Evolutionary conservation across 768 basidiomycete genomes (phyloP).

Genomic region (Amanita pseudoporphyria): DNA sequence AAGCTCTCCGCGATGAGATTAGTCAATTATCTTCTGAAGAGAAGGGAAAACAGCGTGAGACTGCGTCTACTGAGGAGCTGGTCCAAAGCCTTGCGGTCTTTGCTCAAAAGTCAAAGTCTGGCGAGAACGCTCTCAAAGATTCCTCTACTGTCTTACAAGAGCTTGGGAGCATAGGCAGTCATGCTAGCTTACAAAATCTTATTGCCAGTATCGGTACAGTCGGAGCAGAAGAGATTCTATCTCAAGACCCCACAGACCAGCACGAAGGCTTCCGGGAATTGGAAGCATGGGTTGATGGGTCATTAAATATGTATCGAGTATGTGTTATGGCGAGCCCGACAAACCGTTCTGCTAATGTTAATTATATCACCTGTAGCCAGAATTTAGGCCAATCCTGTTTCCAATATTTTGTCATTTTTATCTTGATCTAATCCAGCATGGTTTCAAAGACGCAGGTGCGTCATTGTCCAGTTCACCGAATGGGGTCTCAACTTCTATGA

Average conservation of each 20-base stretch:
- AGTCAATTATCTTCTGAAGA: slow-evolving; percentile 35
- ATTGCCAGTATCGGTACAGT: slow-evolving; percentile 71
- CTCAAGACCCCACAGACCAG: slow-evolving; percentile 75
- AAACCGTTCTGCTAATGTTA: background rate
- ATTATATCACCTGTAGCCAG: slow-evolving; percentile 46
- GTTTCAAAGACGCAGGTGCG: slow-evolving; percentile 84
- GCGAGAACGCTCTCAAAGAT: slow-evolving; percentile 66
- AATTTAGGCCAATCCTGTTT: slow-evolving; percentile 87
- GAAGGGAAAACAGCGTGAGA: slow-evolving; percentile 32
- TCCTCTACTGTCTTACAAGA: slow-evolving; percentile 57
- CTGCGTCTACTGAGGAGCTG: slow-evolving; percentile 39
- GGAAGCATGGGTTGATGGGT: slow-evolving; percentile 85
- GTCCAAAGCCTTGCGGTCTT: slow-evolving; percentile 53
- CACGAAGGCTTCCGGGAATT: slow-evolving; percentile 81
- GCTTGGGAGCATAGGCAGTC: slow-evolving; percentile 58
- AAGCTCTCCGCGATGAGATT: slow-evolving; percentile 34
- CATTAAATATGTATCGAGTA: slow-evolving; percentile 86
- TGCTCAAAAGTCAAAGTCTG: slow-evolving; percentile 56
- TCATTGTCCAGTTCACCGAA: slow-evolving; percentile 7
- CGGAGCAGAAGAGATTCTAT: slow-evolving; percentile 75
- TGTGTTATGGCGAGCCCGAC: slow-evolving; percentile 14
- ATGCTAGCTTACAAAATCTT: slow-evolving; percentile 63
- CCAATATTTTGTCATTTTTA: slow-evolving; percentile 98
- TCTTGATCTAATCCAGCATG: slow-evolving; percentile 84
- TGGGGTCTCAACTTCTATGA: slow-evolving; percentile 7